Base-by-base conservation (phyloP, 306 rosid genomes). In the Casuarina cunninghamiana region DNA sequence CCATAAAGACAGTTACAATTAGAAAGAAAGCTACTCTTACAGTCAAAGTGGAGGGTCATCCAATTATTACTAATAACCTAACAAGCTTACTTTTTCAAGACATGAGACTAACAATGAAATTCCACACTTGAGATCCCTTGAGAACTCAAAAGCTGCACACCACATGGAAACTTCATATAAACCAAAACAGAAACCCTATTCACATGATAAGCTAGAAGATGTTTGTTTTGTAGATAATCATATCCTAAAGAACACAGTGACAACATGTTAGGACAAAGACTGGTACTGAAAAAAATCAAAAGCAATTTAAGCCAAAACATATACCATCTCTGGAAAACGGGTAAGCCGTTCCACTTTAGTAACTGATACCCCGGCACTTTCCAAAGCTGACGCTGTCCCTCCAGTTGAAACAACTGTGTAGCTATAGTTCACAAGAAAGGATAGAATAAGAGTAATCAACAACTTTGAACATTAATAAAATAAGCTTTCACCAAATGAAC, bases 371-470 rank as follows among this genome's bases (percentile, higher is more conserved):
- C 98, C 97, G 74, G 89, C 88, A 77, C 80, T 82, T 86, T 89
- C 97, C 85, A 95, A 83, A 62, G 97, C 77, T 77, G 96, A 70
- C 48, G 97, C 95, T 19, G 98, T 92, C 87, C 98, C 98, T 54
- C 98, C 98, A 35, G 98, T 95, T 44, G 97, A 95, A 84, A 95
- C 97, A 88, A 95, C 91, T 48, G 89, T 81, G 73, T 86, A 95
- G 9, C 98, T 95, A 78, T 78, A 70, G 62, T 76, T 67, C 69
- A 6, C 57, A 53, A 35, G 17, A 50, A 21, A 37, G 26, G n/a
- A 32, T 12, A 9, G 50, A 69, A n/a, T 11, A 1, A 68, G 19
- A 82, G 70, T 39, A 43, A 67, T 43, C 71, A 17, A 3, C 16
- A 19, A 19, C 5, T 67, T 67, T 67, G 49, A 67, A 66, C 2